Conservation (phyloP, 139 green algal genomes). For the Protoeuglena noctilucae region DNA sequence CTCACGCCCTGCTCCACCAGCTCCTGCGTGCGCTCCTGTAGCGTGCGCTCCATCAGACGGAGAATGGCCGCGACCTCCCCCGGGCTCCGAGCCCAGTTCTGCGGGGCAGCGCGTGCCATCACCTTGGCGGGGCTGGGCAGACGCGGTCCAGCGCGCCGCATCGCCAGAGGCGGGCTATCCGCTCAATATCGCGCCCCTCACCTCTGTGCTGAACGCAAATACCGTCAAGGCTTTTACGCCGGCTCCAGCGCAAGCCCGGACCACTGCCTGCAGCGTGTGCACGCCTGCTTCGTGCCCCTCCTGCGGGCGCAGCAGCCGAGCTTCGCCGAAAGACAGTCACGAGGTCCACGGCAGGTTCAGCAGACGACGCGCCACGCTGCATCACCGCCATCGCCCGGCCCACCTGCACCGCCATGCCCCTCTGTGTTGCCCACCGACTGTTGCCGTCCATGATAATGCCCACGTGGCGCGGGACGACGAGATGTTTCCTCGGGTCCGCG, state of each 20-base stretch:
- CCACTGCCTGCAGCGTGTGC: conserved; percentile 10
- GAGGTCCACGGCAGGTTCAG: not conserved
- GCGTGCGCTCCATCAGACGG: conserved; percentile 22
- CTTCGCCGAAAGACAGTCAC: not conserved
- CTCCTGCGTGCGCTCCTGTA: conserved; percentile 14
- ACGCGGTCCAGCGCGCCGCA: too few species aligned
- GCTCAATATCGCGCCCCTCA: too few species aligned
- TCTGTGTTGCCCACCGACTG: conserved; percentile 20
- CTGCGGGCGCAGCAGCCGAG: not conserved
- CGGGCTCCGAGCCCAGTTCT: conserved; percentile 35
- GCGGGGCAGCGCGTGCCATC: too few species aligned
- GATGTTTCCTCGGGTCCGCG: too few species aligned
- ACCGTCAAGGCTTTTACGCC: conserved; percentile 25
- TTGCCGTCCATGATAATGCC: conserved; percentile 43
- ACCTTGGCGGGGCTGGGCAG: too few species aligned
- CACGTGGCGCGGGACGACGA: conserved; percentile 15
- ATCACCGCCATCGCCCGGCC: too few species aligned
- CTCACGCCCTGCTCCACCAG: conserved; percentile 17
- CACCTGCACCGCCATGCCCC: conserved; percentile 5
- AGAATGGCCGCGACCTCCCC: conserved; percentile 31
- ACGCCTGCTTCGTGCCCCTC: conserved; percentile 22
- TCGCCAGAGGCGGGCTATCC: too few species aligned
- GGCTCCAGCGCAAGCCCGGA: conserved; percentile 13
- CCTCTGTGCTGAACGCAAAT: too few species aligned
- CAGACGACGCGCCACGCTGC: too few species aligned